A percentile compares a stretch with the other conserved stretches of the same genome.
phyloP scores from a whole-genome alignment of 1,139 yeast genomes.

The Arxiozyma heterogenica region DNA sequence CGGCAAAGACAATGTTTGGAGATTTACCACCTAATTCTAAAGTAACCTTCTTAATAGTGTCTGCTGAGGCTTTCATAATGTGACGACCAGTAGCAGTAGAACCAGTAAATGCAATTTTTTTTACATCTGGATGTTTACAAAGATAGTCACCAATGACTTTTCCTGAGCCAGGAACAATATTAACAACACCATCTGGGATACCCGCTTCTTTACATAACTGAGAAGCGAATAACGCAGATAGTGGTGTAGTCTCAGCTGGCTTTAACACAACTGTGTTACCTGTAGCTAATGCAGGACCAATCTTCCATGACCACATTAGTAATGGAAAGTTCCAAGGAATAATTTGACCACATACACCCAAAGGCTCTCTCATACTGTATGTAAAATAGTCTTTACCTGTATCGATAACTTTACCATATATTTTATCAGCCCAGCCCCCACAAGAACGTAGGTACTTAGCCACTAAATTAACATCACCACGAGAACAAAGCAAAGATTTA shows the following conservation, averaged over 20 bases:
- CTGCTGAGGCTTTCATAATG: conserved; percentile 58
- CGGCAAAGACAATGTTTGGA: conserved; percentile 52
- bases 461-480: conserved; percentile 50
- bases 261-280: conserved; percentile 77
- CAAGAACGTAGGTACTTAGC: conserved; percentile 52
- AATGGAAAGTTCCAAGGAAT: conserved; percentile 88
- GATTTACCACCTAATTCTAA: conserved; percentile 63
- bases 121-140: conserved; percentile 50
- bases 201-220: conserved; percentile 61
- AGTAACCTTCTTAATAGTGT: conserved; percentile 68
- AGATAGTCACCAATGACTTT: conserved; percentile 53
- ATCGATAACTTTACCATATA: conserved; percentile 56
- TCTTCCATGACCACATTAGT: conserved; percentile 70
- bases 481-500: conserved; percentile 47
- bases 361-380: conserved; percentile 47
- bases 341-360: conserved; percentile 75
- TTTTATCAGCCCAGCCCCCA: conserved; percentile 73
- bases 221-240: conserved; percentile 62
- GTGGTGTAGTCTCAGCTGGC: conserved; percentile 77
- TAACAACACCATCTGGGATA: conserved; percentile 72
- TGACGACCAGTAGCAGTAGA: conserved; percentile 74
- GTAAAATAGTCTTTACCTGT: conserved; percentile 46
- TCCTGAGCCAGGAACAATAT: conserved; percentile 63
- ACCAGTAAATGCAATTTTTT: conserved; percentile 80
- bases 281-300: conserved; percentile 75